phyloP scores from a whole-genome alignment of 164 flowering plant genomes.

The Magnolia changhungtana region DNA sequence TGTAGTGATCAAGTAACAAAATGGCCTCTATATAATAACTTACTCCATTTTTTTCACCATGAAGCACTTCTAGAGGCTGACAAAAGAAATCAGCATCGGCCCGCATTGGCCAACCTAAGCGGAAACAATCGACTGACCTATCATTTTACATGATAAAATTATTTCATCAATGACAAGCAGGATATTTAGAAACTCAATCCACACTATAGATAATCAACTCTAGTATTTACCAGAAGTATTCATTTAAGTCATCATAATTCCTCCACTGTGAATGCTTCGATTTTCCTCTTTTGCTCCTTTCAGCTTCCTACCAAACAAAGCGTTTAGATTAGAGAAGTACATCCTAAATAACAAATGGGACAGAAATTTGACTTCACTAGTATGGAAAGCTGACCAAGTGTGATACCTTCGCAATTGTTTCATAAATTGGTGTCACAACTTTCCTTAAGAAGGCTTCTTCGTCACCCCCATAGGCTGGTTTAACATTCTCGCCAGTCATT shows the following conservation, averaged over 20 bases:
- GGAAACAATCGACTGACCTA: slow-evolving; percentile 95
- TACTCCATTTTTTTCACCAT: slow-evolving; percentile 55
- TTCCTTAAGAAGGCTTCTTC: slow-evolving; percentile 86
- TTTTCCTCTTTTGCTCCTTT: slow-evolving; percentile 64
- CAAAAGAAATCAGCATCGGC: slow-evolving; percentile 94
- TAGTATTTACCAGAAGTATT: slow-evolving; percentile 77
- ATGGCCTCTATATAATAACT: not conserved
- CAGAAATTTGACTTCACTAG: not conserved
- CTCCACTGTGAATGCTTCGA: slow-evolving; percentile 99
- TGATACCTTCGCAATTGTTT: slow-evolving; percentile 72
- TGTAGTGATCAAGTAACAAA: not conserved
- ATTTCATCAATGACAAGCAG: not conserved
- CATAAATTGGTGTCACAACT: slow-evolving; percentile 94
- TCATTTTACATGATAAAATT: slow-evolving; percentile 3
- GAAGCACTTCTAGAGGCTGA: slow-evolving; percentile 27
- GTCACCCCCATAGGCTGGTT: slow-evolving; percentile 98
- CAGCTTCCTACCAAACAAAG: slow-evolving; percentile 65
- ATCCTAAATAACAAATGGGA: not conserved
- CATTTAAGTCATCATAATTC: slow-evolving; percentile 96
- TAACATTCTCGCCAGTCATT: slow-evolving; percentile 92
- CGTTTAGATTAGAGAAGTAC: too few relatives aligned
- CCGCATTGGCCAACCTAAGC: slow-evolving; percentile 98
- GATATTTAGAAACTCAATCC: not conserved
- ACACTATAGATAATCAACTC: not conserved
- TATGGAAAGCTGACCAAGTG: too few relatives aligned